Percentiles rank a stretch among this genome's conserved stretches.
Evolutionary conservation across 129 eudicot genomes (phyloP).

Genomic region (Lonicera japonica): DNA sequence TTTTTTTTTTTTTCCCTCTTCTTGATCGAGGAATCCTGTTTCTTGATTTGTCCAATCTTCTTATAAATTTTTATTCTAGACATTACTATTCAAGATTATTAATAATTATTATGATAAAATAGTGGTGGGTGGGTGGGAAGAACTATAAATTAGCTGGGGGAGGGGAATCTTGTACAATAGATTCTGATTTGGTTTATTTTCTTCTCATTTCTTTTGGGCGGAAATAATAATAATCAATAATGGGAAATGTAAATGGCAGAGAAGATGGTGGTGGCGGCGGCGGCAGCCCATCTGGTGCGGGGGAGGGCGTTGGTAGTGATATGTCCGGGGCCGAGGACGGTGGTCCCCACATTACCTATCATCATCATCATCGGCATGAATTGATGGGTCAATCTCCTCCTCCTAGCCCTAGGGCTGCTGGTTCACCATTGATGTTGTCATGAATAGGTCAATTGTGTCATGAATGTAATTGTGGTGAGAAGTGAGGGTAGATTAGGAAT

Average conservation of each 20-base stretch:
- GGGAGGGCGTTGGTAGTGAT: conserved; percentile 29
- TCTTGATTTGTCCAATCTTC: not conserved
- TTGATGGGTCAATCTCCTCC: conserved; percentile 85
- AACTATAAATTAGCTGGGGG: not conserved
- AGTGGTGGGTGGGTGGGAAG: not conserved
- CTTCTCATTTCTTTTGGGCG: no score
- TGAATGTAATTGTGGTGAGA: no score
- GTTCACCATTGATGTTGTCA: conserved; percentile 75
- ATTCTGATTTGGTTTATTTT: not conserved
- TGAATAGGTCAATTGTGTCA: no score
- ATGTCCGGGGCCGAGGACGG: conserved; percentile 42
- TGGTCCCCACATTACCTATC: conserved; percentile 9
- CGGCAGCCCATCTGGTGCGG: conserved; percentile 36
- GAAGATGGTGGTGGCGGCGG: conserved; percentile 60
- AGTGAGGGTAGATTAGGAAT: no score
- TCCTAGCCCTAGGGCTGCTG: conserved; percentile 87
- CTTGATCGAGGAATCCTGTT: not conserved
- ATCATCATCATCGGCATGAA: conserved; percentile 7
- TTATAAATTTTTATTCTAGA: not conserved
- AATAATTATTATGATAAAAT: not conserved
- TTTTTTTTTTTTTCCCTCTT: not conserved
- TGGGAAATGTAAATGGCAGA: conserved; percentile 94
- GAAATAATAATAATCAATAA: conserved; percentile 1
- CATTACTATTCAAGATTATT: not conserved
- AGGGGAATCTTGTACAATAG: conserved; percentile 1